Evolutionary conservation across 2,329 filamentous ascomycete genomes (phyloP), one percentile per base, ranked within the genome.

Genomic region (Hymenoscyphus fraxineus): DNA sequence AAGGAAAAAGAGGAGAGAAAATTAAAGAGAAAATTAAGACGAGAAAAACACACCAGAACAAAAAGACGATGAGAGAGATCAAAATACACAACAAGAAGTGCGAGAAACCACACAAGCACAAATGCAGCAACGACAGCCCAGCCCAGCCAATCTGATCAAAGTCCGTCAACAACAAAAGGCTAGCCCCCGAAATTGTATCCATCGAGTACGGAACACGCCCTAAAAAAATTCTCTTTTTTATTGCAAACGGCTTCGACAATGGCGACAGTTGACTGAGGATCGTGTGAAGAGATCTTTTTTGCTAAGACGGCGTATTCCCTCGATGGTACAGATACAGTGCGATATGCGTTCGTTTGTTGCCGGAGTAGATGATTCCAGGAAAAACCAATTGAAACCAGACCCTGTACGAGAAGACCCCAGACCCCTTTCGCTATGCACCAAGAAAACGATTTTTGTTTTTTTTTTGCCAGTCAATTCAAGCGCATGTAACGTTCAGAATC

Each of bases 361-460:
- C 44, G 22, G 44, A 51, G 44, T 19, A 51, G 44, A 51, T 51
- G 44, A 51, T 51, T 51, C 44, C 44, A 51, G 44, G 19, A 51
- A 51, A 51, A 51, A 1, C 44, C 15, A 51, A 16, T 22, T 47
- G 44, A 62, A 62, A 64, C 64, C 55, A 68, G 66, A 69, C 61
- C 67, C 66, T 65, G 41, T 61, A 61, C 65, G 64, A 69, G 63
- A 70, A 69, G 63, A 70, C 65, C 64, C 64, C 65, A 61, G 66
- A 70, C 70, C 71, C 71, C 63, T 65, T 70, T 69, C 44, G 71
- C 70, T 72, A 72, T 72, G 71, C 70, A 72, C 70, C 69, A 66
- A 66, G 61, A 67, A 51, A 61, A 63, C 60, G 65, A 62, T 60
- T 58, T 56, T 64, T 67, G 35, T 64, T 63, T 59, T 61, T n/a